A percentile compares a stretch with the other conserved stretches of the same genome.
Evolutionary conservation across 2,329 filamentous ascomycete species (phyloP).

Genomic region (Sporothrix variecibatus): DNA sequence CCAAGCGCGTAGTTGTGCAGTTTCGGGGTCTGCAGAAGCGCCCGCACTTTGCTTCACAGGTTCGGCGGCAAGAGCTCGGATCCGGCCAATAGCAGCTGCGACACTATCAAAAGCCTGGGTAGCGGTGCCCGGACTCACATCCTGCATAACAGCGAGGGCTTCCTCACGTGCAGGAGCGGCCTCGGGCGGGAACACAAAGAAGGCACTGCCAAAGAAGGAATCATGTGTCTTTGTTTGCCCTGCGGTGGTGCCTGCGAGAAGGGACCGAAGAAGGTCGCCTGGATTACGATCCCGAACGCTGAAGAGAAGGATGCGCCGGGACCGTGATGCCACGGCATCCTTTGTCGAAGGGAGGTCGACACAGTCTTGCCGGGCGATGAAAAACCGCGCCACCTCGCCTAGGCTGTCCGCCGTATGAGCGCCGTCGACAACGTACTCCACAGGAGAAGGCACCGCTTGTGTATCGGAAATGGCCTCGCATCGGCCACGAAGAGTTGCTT

Average conservation of each 20-base stretch:
- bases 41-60: neutral
- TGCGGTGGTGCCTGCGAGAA: conserved; percentile 43
- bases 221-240: conserved; percentile 37
- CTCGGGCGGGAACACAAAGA: conserved; percentile 30
- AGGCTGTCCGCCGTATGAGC: conserved; percentile 93
- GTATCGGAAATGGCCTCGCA: conserved; percentile 59
- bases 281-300: conserved; percentile 73
- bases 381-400: conserved; percentile 79
- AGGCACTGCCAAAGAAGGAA: conserved; percentile 33
- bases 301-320: conserved; percentile 69
- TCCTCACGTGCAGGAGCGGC: neutral
- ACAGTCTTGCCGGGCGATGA: conserved; percentile 42
- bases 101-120: conserved; percentile 53
- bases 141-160: neutral
- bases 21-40: neutral
- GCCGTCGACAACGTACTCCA: conserved; percentile 82
- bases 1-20: conserved; percentile 33
- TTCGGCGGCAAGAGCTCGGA: conserved; percentile 40
- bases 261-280: conserved; percentile 54
- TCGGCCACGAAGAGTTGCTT: conserved; percentile 75
- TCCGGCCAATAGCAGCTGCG: conserved; percentile 55
- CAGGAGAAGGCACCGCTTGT: conserved; percentile 62
- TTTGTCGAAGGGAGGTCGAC: conserved; percentile 23
- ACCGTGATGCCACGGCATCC: neutral
- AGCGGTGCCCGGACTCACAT: conserved; percentile 22